These are phyloP conservation scores for Microcera coccophila DNA, from an alignment of 2,329 filamentous ascomycete species.

Conservation along the genomic window DNA sequence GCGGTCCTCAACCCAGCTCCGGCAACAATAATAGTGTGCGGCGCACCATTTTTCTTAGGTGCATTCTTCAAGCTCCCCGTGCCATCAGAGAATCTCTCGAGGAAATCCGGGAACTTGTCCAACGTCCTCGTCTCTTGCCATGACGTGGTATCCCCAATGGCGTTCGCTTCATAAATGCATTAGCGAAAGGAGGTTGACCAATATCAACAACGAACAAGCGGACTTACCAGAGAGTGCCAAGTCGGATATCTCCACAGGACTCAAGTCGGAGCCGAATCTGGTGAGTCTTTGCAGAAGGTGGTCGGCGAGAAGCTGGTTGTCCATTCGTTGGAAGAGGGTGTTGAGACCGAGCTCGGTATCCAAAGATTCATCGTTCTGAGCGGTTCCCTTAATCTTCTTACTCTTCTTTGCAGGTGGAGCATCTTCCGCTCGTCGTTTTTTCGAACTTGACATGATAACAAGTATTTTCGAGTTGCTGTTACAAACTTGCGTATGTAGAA, in stretches of 20 bases:
- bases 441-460: constrained; percentile 39
- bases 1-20: constrained; percentile 81
- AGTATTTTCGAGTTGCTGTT: constrained; percentile 1
- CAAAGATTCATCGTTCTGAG: constrained; percentile 52
- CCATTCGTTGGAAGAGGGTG: constrained; percentile 75
- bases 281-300: constrained; percentile 76
- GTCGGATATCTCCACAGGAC: constrained; percentile 78
- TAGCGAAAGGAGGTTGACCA: background rate
- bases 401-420: constrained; percentile 44
- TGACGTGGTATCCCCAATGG: constrained; percentile 74
- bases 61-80: constrained; percentile 59
- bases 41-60: constrained; percentile 64
- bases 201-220: too few relatives aligned
- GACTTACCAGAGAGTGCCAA: constrained; percentile 72
- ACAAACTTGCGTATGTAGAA: background rate
- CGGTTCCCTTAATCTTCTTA: constrained; percentile 55
- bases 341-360: constrained; percentile 74
- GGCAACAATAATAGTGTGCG: constrained; percentile 87
- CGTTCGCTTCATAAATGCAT: constrained; percentile 50
- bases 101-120: constrained; percentile 71
- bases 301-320: constrained; percentile 77
- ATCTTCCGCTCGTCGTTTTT: constrained; percentile 55
- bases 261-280: constrained; percentile 76
- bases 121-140: constrained; percentile 65
- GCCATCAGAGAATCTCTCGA: constrained; percentile 63